phyloP scores from a whole-genome alignment of 768 basidiomycete species.

The Leucosporidium scottii region DNA sequence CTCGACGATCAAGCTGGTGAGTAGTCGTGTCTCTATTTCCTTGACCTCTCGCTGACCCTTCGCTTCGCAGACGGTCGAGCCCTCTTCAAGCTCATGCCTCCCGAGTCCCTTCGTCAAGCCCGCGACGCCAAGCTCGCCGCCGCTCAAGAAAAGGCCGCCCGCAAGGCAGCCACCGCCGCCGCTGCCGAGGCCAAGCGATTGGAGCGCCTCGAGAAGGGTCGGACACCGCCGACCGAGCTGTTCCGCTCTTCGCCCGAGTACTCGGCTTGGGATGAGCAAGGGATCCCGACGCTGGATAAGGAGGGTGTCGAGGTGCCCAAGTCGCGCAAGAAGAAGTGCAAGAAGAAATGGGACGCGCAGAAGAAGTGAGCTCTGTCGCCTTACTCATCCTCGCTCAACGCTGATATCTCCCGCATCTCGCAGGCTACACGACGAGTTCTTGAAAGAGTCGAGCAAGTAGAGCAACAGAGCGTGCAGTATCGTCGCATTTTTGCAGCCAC shows the following conservation, averaged over 20 bases:
- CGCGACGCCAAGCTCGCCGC: slow-evolving; percentile 81
- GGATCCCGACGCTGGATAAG: slow-evolving; percentile 75
- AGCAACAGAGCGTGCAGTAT: too few relatives aligned
- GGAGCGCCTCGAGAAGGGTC: slow-evolving; percentile 78
- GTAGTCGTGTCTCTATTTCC: slow-evolving; percentile 26
- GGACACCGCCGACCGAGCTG: slow-evolving; percentile 62
- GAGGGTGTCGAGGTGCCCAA: slow-evolving; percentile 81
- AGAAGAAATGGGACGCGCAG: slow-evolving; percentile 67
- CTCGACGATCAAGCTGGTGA: slow-evolving; percentile 92
- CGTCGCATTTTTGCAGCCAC: too few relatives aligned
- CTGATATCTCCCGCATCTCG: not conserved
- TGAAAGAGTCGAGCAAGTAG: slow-evolving; percentile 12
- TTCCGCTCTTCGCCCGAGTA: slow-evolving; percentile 78
- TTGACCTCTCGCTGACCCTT: not conserved
- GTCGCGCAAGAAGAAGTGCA: slow-evolving; percentile 64
- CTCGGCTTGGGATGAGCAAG: slow-evolving; percentile 73
- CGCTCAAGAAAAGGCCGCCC: slow-evolving; percentile 65
- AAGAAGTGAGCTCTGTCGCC: slow-evolving; percentile 47
- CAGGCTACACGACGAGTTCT: slow-evolving; percentile 31
- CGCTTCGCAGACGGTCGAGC: slow-evolving; percentile 71
- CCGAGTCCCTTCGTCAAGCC: slow-evolving; percentile 68
- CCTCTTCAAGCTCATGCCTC: slow-evolving; percentile 81
- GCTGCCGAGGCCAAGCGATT: slow-evolving; percentile 53
- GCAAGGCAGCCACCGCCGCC: slow-evolving; percentile 46
- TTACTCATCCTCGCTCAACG: not conserved